Evolutionary conservation across 129 eudicot genomes (phyloP), one percentile per base, ranked within the genome.

Genomic region (Saussurea involucrata): DNA sequence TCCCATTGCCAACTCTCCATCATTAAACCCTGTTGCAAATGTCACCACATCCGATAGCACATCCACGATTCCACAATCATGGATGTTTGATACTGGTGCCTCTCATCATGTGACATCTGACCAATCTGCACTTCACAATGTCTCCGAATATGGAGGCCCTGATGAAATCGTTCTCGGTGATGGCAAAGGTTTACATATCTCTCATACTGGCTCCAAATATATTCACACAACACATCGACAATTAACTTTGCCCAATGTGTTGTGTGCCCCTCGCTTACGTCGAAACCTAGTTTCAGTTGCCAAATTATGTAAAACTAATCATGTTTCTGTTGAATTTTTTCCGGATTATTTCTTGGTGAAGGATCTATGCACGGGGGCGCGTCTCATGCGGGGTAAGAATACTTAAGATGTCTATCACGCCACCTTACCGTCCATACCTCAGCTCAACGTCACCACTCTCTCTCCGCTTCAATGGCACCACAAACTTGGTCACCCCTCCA

Each of bases 321-420:
- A 44, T 1, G 76, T 72, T n/a, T 72, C 13, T 57, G 40, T 72
- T 24, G 42, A 44, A 72, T 72, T 72, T 53, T 73, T 73, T 44
- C 75, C 75, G 5, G 24, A 68, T 58, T 33, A 57, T 57, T 73
- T 58, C n/a, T 63, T 75, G 63, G 79, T 75, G n/a, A 34, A 63
- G 79, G 79, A 75, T 75, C 79, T 75, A 63, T 40, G 18, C 37
- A 33, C n/a, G 71, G 71, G 71, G 79, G 79, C 37, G 40, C 20
- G 27, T 8, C 42, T 75, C 44, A 21, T 75, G 40, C 70, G 79
- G 71, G 63, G 79, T 0, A 40, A 61, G 71, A 75, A 63, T 28
- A 36, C 22, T 37, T 25, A 11, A 32, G 78, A 75, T 36, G 79
- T 75, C 15, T 75, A 75, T 36, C 63, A 75, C 24, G 69, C 71